Conservation (phyloP, 345 rosid genomes). For the Eucalyptus dawsonii region DNA sequence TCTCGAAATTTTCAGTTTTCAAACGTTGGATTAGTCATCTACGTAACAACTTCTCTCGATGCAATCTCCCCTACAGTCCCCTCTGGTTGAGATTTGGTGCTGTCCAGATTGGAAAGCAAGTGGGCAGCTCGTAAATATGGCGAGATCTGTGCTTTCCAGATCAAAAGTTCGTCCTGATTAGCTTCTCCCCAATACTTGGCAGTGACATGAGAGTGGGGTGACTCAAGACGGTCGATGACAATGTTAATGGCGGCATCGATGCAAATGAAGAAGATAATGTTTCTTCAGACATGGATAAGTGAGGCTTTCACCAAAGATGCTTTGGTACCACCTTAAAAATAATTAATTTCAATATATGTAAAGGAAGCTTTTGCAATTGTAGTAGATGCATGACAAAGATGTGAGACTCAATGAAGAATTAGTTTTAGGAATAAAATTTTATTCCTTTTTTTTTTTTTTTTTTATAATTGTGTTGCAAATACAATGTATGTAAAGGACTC, state of each 20-base stretch:
- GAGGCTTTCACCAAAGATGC: neutral
- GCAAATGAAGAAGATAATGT: neutral
- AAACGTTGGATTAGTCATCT: neutral
- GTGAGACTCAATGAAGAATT: neutral
- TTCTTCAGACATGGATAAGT: neutral
- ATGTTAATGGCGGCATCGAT: fast-evolving
- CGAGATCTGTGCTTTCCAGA: neutral
- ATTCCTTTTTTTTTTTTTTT: too few relatives aligned
- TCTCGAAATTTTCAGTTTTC: neutral
- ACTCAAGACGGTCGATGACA: neutral
- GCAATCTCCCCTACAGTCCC: neutral
- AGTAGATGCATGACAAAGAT: neutral
- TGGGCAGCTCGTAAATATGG: neutral
- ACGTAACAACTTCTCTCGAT: neutral
- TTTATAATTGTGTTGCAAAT: neutral
- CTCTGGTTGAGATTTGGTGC: neutral
- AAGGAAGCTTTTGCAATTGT: neutral
- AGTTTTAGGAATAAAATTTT: too few relatives aligned
- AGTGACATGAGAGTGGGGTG: neutral
- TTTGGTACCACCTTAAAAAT: neutral
- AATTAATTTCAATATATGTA: neutral
- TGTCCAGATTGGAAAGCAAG: neutral
- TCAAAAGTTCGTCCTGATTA: neutral
- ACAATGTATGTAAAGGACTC: neutral
- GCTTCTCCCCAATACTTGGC: neutral